Conservation (phyloP, 768 basidiomycete genomes). For the Xerocomellus intermedius region DNA sequence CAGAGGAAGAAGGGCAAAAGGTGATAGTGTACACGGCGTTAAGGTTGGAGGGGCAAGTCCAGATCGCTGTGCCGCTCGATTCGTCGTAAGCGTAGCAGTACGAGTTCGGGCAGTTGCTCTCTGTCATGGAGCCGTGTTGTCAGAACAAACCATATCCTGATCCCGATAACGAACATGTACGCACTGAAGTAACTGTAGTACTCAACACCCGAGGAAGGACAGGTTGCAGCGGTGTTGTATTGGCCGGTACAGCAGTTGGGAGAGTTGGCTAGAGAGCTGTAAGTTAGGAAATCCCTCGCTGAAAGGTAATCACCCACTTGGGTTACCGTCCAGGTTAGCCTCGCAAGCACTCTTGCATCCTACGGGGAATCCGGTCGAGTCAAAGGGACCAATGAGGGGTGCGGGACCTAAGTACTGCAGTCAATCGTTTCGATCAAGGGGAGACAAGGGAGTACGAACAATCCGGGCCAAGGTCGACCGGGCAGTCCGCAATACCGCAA, state of each 20-base stretch:
- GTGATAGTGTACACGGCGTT: constrained; percentile 45
- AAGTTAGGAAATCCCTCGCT: not conserved
- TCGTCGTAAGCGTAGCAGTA: constrained; percentile 57
- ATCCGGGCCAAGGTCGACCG: constrained; percentile 58
- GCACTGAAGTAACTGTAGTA: constrained; percentile 49
- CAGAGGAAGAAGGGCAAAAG: constrained; percentile 39
- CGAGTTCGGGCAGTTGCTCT: constrained; percentile 43
- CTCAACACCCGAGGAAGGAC: constrained; percentile 46
- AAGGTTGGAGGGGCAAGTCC: constrained; percentile 38
- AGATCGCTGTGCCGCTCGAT: constrained; percentile 43
- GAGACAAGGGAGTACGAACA: constrained; percentile 36
- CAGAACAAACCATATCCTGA: not conserved
- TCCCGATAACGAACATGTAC: constrained; percentile 2
- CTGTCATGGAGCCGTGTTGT: constrained; percentile 20
- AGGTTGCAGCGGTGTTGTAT: constrained; percentile 51
- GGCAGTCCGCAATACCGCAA: constrained; percentile 55
- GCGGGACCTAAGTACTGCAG: constrained; percentile 41
- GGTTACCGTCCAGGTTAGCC: constrained; percentile 36
- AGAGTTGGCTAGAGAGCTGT: constrained; percentile 44
- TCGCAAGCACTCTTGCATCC: constrained; percentile 63
- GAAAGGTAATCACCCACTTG: constrained; percentile 20
- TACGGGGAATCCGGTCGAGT: constrained; percentile 51
- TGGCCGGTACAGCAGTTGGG: constrained; percentile 64
- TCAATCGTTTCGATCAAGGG: not conserved
- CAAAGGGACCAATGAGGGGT: constrained; percentile 50